Base-by-base conservation (phyloP, 805 yeast species). In the Kodamaea nitidulidarum region DNA sequence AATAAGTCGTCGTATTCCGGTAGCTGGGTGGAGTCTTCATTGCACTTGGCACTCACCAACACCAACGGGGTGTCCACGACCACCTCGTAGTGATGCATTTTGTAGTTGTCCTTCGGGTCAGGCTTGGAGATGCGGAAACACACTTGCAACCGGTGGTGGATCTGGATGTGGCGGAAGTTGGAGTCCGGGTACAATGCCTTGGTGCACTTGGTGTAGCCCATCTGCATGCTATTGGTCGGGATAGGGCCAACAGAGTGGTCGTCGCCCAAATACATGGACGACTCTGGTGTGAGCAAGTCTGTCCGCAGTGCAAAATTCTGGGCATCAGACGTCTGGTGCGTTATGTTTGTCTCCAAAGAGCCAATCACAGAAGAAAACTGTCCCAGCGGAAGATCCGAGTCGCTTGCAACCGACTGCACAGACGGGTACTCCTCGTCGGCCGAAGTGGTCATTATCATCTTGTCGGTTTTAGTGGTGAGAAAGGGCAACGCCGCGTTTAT, bases 41-140 rank as follows among this genome's bases (percentile, higher is more conserved):
- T 59, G 47, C 73, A 68, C 42, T 63, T 64, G 0, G 73, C 54
- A 46, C 72, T 66, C 35, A 69, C 52, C 42, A 69, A 54, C 24
- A 74, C 70, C 26, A 84, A 67, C 0, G 93, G 93, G 0, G 91
- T 83, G 53, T 84, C 93, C 28, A 84, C 83, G 32, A 84, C 76
- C 15, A 84, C 90, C 49, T 84, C 95, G 51, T 80, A 84, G 55
- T 84, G 90, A 50, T 82, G 88, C 63, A 78, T 60, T 45, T 74
- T 75, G 41, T 36, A 54, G 40, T 62, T 53, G 38, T 50, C 71
- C 34, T 60, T 54, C 0, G 75, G 70, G 42, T 80, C 84, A 1
- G 78, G 78, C 48, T 74, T 78, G 9, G 85, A 76, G 18, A 84
- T 76, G 41, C 93, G 65, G 41, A 84, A 72, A 49, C 84, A 78